Base-by-base conservation (phyloP, 441 rosid genomes). In the Theobroma grandiflorum region DNA sequence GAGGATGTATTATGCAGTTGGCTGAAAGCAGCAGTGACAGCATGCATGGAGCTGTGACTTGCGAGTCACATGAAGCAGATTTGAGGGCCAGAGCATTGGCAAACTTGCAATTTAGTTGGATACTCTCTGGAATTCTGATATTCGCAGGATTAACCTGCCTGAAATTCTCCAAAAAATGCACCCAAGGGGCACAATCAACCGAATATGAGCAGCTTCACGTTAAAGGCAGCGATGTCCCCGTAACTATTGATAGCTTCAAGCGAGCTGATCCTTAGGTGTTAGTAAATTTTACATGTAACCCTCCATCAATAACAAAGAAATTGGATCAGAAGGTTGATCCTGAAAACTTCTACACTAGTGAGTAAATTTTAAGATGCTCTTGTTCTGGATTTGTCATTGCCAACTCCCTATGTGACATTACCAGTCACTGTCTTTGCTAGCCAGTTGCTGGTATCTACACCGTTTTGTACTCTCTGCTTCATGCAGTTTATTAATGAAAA, bases 41-140 rank as follows among this genome's bases (percentile, higher is more conserved):
- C 52, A 80, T 86, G 81, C 92, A 79, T 33, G 91, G 93, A 61
- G 93, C 95, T 3, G 91, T 91, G 7, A 81, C 81, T 37, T 95
- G 98, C 50, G 86, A 78, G 50, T 89, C 98, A 3, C 80, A 66
- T 11, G 91, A 75, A 42, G 95, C 97, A 45, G 95, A 90, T 75
- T 53, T 69, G 7, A 84, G 92, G 66, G 97, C 99, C 8, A 87
- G 89, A 80, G 96, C 94, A 33, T 84, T 94, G 50, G 95, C 96
- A 12, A 94, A 95, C 83, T 77, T 95, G 85, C 99, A 95, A 84
- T 95, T 94, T 87, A 95, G 98, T 84, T 95, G 97, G 99, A 91
- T 90, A 65, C 84, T 94, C 62, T 81, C 89, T 3, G 92, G 87
- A 55, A 88, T 94, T 61, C 72, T 90, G 90, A 82, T 91, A 16